Conservation (phyloP, 2,329 filamentous ascomycete species). For the Ophiognomonia clavigignenti-juglandacearum region DNA sequence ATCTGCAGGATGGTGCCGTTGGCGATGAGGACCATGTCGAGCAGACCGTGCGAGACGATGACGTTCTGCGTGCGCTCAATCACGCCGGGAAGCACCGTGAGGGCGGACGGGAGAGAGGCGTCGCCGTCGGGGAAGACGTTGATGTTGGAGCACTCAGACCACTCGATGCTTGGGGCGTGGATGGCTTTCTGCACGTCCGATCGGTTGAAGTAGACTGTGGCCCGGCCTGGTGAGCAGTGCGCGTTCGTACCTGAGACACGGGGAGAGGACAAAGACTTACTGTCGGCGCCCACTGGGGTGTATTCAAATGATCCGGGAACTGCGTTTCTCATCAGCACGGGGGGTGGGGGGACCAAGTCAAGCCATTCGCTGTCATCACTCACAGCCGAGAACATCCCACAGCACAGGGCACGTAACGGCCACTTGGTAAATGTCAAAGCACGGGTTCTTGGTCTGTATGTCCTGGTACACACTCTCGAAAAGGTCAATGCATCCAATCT, state of each 20-base stretch:
- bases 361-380: not conserved
- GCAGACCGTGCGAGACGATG: slow-evolving; percentile 63
- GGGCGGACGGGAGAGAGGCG: slow-evolving; percentile 9
- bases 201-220: slow-evolving; percentile 70
- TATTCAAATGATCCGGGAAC: slow-evolving; percentile 60
- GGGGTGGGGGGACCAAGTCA: not conserved
- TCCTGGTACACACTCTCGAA: slow-evolving; percentile 52
- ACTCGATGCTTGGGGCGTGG: slow-evolving; percentile 32
- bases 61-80: slow-evolving; percentile 67
- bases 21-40: slow-evolving; percentile 62
- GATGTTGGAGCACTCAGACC: slow-evolving; percentile 49
- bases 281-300: slow-evolving; percentile 51
- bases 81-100: slow-evolving; percentile 50
- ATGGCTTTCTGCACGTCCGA: slow-evolving; percentile 56
- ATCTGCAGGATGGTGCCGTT: slow-evolving; percentile 65
- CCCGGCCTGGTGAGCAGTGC: too few relatives aligned
- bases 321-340: slow-evolving; percentile 3
- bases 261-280: not conserved
- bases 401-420: slow-evolving; percentile 65
- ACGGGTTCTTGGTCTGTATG: slow-evolving; percentile 60
- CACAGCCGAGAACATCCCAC: slow-evolving; percentile 62
- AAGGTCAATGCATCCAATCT: slow-evolving; percentile 49
- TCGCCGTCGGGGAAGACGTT: slow-evolving; percentile 33
- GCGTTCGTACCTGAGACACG: too few relatives aligned
- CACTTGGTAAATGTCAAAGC: slow-evolving; percentile 74